Evolutionary conservation across 2,329 filamentous ascomycete genomes (phyloP).

Genomic region (Pseudohalonectria lignicola): DNA sequence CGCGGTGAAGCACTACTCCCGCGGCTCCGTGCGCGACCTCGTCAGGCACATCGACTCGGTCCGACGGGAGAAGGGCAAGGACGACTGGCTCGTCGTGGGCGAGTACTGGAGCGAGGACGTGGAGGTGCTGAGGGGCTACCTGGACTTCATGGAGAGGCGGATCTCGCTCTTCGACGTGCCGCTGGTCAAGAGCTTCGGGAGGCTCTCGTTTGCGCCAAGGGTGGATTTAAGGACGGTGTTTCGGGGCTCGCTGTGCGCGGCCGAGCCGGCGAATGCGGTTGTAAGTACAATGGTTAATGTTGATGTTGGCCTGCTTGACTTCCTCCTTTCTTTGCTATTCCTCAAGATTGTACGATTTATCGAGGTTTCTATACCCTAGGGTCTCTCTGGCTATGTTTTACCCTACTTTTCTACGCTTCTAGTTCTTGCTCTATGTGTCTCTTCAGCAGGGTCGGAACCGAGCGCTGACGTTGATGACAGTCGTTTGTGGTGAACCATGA

Average conservation of each 20-base stretch:
- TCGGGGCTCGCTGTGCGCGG: conserved; percentile 40
- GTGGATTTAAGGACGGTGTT: conserved; percentile 52
- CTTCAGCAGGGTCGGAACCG: no score
- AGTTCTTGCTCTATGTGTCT: no score
- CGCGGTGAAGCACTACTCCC: conserved; percentile 23
- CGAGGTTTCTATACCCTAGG: no score
- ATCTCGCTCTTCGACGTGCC: conserved; percentile 54
- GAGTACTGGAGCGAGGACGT: conserved; percentile 57
- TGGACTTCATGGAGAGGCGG: conserved; percentile 43
- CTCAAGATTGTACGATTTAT: no score
- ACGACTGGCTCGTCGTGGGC: conserved; percentile 53
- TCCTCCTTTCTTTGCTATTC: no score
- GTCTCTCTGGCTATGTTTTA: background rate
- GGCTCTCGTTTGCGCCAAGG: conserved; percentile 37
- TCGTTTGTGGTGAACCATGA: conserved; percentile 61
- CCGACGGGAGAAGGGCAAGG: conserved; percentile 3
- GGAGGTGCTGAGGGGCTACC: conserved; percentile 24
- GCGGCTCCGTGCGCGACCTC: conserved; percentile 18
- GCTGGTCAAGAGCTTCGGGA: conserved; percentile 54
- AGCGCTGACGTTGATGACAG: no score
- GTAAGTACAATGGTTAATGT: conserved; percentile 22
- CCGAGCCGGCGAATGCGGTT: conserved; percentile 43
- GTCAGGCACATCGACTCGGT: conserved; percentile 12
- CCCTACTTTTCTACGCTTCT: no score
- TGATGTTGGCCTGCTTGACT: no score